Evolutionary conservation across 2,329 filamentous ascomycete species (phyloP).

Genomic region (Botrytis medusae): DNA sequence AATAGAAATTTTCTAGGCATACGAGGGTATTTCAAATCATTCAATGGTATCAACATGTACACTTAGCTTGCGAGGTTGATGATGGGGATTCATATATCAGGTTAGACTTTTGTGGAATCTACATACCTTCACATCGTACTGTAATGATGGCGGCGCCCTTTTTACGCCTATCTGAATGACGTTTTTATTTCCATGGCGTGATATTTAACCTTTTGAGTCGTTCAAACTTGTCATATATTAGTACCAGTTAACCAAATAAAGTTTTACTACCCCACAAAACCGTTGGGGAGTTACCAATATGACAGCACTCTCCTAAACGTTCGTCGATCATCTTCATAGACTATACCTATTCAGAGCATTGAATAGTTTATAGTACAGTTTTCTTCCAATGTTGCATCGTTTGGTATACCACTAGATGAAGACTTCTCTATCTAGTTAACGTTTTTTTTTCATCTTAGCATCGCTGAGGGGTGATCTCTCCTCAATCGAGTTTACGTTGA

Average conservation of each 20-base stretch:
- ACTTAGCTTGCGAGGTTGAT: background rate
- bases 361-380: background rate
- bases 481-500: background rate
- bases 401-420: background rate
- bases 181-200: background rate
- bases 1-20: background rate
- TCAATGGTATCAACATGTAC: background rate
- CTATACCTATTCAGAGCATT: background rate
- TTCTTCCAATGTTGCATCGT: background rate
- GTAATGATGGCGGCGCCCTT: background rate
- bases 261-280: background rate
- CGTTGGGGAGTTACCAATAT: background rate
- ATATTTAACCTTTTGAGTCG: background rate
- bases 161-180: background rate
- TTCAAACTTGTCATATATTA: background rate
- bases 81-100: background rate
- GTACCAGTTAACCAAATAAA: background rate
- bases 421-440: background rate
- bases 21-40: background rate
- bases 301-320: background rate
- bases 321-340: background rate
- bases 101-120: background rate
- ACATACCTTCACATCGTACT: background rate
- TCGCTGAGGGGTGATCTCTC: background rate
- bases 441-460: fast-evolving